phyloP scores from a whole-genome alignment of 805 yeast genomes.

The Vanderwaltozyma verrucispora region DNA sequence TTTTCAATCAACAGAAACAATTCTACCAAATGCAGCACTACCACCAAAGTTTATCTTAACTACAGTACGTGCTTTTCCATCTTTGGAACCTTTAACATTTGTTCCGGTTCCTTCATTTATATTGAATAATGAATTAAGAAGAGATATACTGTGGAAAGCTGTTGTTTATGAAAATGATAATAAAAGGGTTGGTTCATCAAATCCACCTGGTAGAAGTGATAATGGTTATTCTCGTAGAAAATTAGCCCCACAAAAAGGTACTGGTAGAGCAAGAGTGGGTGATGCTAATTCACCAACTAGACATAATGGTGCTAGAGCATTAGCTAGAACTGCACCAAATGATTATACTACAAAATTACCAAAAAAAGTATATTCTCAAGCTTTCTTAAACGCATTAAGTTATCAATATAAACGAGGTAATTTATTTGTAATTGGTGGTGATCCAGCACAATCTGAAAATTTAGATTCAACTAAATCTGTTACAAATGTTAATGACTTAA shows the following conservation, averaged over 20 bases:
- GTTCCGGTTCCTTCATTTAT: slow-evolving; percentile 68
- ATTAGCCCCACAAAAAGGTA: slow-evolving; percentile 81
- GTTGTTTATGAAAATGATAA: slow-evolving; percentile 86
- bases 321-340: slow-evolving; percentile 83
- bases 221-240: slow-evolving; percentile 79
- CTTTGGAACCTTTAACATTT: slow-evolving; percentile 72
- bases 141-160: slow-evolving; percentile 91
- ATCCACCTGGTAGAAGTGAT: slow-evolving; percentile 79
- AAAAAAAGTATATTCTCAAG: slow-evolving; percentile 57
- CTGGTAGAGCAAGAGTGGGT: slow-evolving; percentile 93
- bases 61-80: slow-evolving; percentile 75
- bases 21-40: slow-evolving; percentile 14
- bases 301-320: slow-evolving; percentile 80
- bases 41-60: slow-evolving; percentile 71
- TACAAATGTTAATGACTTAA: slow-evolving; percentile 26
- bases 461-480: too few species aligned
- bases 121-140: slow-evolving; percentile 66
- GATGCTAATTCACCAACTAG: slow-evolving; percentile 91
- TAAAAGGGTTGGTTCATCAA: slow-evolving; percentile 79
- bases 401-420: slow-evolving; percentile 69
- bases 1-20: background rate
- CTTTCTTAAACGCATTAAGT: slow-evolving; percentile 74
- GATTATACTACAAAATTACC: slow-evolving; percentile 79
- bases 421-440: slow-evolving; percentile 54
- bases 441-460: slow-evolving; percentile 24